Conservation (phyloP, 202 grass and related monocot genomes). For the Dendrocalamus latiflorus region DNA sequence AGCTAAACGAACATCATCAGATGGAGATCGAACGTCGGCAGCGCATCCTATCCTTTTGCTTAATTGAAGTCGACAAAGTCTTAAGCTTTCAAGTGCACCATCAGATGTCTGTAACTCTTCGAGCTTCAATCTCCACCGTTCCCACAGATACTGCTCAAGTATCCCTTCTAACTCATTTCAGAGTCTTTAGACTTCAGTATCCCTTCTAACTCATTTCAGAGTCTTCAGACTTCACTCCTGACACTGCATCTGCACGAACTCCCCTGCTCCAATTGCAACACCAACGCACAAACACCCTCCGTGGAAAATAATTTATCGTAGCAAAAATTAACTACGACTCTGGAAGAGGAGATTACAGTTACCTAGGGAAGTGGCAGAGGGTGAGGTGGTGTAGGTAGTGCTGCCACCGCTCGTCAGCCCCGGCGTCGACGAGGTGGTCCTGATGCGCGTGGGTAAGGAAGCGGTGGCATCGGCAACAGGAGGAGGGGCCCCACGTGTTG, state of each 20-base stretch:
- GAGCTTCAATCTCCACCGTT: too few species aligned
- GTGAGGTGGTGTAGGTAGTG: conserved; percentile 64
- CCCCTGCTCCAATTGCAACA: conserved; percentile 36
- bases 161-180: too few species aligned
- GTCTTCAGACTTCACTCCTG: too few species aligned
- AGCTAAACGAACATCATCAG: too few species aligned
- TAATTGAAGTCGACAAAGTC: too few species aligned
- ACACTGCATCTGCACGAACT: conserved; percentile 51
- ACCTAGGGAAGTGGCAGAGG: conserved; percentile 60
- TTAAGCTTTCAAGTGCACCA: too few species aligned
- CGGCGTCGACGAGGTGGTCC: conserved; percentile 67
- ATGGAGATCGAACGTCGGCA: too few species aligned
- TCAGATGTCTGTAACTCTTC: too few species aligned
- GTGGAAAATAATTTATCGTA: background rate
- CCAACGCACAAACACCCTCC: background rate
- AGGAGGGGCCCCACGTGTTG: conserved; percentile 64
- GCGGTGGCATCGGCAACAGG: conserved; percentile 55
- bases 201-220: too few species aligned
- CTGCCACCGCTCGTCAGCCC: background rate
- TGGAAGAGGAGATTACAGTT: background rate
- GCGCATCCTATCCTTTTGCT: too few species aligned
- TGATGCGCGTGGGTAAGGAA: conserved; percentile 89
- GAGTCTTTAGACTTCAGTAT: too few species aligned
- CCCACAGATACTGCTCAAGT: too few species aligned
- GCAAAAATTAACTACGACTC: background rate